Evolutionary conservation across 768 basidiomycete species (phyloP), one percentile per base, ranked within the genome.

Genomic region (Podaxis carcinomalis): DNA sequence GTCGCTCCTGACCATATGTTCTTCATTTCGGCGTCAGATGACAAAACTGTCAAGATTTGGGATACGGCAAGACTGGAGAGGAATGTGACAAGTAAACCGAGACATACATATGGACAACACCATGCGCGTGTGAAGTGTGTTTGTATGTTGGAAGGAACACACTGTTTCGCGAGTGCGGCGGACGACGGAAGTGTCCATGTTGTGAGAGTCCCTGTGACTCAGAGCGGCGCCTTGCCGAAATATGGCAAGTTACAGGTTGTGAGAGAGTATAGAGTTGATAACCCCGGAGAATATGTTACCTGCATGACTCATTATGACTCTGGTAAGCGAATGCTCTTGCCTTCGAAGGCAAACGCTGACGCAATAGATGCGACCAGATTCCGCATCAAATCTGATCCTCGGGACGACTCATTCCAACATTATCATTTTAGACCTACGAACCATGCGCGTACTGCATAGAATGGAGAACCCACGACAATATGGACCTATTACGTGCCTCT

Each of bases 1-100:
- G 91, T 95, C 23, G 88, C 96, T 1, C 95, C 96, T 2, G 97
- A 98, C 68, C 93, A 97, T 67, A 76, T 88, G 70, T 99, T 97
- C 79, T 98, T 99, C 65, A 87, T 95, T 3, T 93, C 96, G 0
- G 87, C 91, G 39, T 96, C 94, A 0, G 88, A 98, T 63, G 96
- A 98, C 73, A 92, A 92, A 76, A 95, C 92, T 0, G 87, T 95
- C 68, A 95, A 94, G 71, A 81, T 92, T 44, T 97, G 94, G 94
- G 90, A 93, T 65, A 90, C 94, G 1, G 90, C 92, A 6, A 80
- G 94, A n/a, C 79, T 98, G 49, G 96, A 98, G 69, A 83, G 95
- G 59, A 98, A 94, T 72, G 92, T 97, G 16, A 93, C 95, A 21
- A 89, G 90, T 70, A 92, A 92, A 76, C 86, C 85, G 57, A 71